Conservation (phyloP, 2,329 filamentous ascomycete species). For the Sporothrix dimorphospora region DNA sequence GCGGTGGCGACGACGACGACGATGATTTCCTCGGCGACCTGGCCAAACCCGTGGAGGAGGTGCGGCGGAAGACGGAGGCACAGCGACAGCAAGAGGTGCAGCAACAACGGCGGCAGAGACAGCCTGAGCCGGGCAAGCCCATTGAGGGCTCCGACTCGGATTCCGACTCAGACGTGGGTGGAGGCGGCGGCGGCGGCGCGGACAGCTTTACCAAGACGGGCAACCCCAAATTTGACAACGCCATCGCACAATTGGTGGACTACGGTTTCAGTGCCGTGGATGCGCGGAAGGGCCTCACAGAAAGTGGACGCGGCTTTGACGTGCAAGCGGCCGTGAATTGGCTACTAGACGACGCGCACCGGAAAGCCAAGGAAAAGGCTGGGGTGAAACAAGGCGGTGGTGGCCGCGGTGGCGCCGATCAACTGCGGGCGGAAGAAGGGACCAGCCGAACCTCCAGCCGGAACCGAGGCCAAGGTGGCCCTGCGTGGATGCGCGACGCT, state of each 20-base stretch:
- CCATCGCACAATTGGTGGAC: slow-evolving; percentile 86
- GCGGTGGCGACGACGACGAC: slow-evolving; percentile 54
- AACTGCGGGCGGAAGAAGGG: not conserved
- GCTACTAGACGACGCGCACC: slow-evolving; percentile 88
- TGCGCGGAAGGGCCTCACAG: slow-evolving; percentile 75
- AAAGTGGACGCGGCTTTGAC: slow-evolving; percentile 77
- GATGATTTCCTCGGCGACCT: slow-evolving; percentile 69
- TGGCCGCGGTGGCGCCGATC: not conserved
- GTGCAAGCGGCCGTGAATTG: slow-evolving; percentile 86
- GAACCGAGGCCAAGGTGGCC: not conserved
- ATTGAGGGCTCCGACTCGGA: slow-evolving; percentile 57
- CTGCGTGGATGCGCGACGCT: slow-evolving; percentile 15
- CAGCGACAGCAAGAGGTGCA: slow-evolving; percentile 36
- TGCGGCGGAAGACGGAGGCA: slow-evolving; percentile 53
- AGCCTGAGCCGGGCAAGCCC: slow-evolving; percentile 57
- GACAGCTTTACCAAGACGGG: slow-evolving; percentile 39
- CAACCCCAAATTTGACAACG: slow-evolving; percentile 71
- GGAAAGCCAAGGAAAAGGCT: slow-evolving; percentile 75
- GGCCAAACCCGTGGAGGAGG: slow-evolving; percentile 65
- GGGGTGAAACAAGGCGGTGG: slow-evolving; percentile 43
- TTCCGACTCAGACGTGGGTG: slow-evolving; percentile 44
- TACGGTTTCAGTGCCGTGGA: slow-evolving; percentile 92
- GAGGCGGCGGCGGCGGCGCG: slow-evolving; percentile 14
- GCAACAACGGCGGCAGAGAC: slow-evolving; percentile 39
- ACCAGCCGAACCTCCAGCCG: not conserved